These are phyloP conservation scores for Phlyctochytrium bullatum DNA, from an alignment of 192 early-diverging fungal species.

Conservation along the genomic window DNA sequence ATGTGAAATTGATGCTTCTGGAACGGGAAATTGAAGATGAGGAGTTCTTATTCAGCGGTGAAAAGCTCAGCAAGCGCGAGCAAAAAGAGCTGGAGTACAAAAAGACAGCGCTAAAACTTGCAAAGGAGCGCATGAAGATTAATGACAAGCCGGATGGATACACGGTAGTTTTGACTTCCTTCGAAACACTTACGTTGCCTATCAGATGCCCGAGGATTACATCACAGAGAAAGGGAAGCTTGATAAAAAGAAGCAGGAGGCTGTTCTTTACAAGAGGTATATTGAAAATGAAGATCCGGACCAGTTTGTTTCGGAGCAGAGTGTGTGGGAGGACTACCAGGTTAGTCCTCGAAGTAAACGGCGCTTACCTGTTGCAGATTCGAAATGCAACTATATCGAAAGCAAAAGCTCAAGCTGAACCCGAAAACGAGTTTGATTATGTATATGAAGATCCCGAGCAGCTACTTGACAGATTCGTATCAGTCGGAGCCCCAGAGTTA, in stretches of 20 bases:
- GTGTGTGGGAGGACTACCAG: constrained; percentile 89
- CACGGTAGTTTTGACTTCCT: constrained; percentile 21
- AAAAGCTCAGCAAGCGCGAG: constrained; percentile 77
- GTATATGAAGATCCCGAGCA: constrained; percentile 86
- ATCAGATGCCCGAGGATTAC: constrained; percentile 69
- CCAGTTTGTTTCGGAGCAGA: constrained; percentile 80
- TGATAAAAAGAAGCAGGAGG: constrained; percentile 90
- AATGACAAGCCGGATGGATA: constrained; percentile 82
- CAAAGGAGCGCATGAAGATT: constrained; percentile 78
- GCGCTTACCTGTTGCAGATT: constrained; percentile 33
- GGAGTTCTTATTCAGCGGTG: constrained; percentile 72
- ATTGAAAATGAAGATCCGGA: constrained; percentile 69
- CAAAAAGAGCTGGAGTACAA: constrained; percentile 76
- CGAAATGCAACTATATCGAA: constrained; percentile 50
- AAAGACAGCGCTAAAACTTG: constrained; percentile 77
- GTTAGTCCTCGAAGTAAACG: constrained; percentile 46
- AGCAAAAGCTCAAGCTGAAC: constrained; percentile 33
- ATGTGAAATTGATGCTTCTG: constrained; percentile 73
- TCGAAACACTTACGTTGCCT: too few relatives aligned
- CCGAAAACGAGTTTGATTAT: constrained; percentile 80
- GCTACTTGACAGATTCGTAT: too few relatives aligned
- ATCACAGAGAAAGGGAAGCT: constrained; percentile 98
- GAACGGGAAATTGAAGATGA: constrained; percentile 82
- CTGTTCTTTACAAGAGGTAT: constrained; percentile 84
- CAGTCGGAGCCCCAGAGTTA: constrained; percentile 1